These are phyloP conservation scores for Cardamine resedifolia DNA, from an alignment of 345 rosid genomes.

Conservation along the genomic window DNA sequence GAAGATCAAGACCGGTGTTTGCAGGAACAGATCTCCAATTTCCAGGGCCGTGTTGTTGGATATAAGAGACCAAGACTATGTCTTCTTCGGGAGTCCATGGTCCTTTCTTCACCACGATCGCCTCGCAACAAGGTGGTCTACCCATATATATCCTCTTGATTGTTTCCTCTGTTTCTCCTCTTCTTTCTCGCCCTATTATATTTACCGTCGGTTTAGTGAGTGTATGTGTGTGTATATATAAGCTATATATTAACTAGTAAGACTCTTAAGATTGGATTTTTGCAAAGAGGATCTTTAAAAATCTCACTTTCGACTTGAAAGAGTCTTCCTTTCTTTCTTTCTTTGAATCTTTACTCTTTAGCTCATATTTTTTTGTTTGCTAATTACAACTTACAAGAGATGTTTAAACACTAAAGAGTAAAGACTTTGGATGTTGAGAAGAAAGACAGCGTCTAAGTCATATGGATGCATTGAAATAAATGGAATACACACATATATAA, in stretches of 20 bases:
- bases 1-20: conserved; percentile 57
- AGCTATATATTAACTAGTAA: conserved; percentile 8
- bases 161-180: conserved; percentile 9
- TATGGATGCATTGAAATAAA: conserved; percentile 34
- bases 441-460: conserved; percentile 34
- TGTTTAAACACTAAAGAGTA: conserved; percentile 4
- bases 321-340: conserved; percentile 4
- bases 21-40: conserved; percentile 92
- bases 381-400: background rate
- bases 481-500: conserved; percentile 8
- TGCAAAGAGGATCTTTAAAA: conserved; percentile 15
- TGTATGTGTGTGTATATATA: background rate
- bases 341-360: background rate
- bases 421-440: conserved; percentile 10
- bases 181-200: background rate
- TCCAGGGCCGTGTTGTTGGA: conserved; percentile 94
- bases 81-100: conserved; percentile 99
- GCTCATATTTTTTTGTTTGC: background rate
- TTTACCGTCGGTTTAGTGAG: background rate
- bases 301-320: too few relatives aligned
- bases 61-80: conserved; percentile 79
- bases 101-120: conserved; percentile 87
- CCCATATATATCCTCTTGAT: too few relatives aligned
- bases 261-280: conserved; percentile 25
- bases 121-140: conserved; percentile 89